These are phyloP conservation scores for Prunus salicina DNA, from an alignment of 306 rosid genomes.

Conservation along the genomic window DNA sequence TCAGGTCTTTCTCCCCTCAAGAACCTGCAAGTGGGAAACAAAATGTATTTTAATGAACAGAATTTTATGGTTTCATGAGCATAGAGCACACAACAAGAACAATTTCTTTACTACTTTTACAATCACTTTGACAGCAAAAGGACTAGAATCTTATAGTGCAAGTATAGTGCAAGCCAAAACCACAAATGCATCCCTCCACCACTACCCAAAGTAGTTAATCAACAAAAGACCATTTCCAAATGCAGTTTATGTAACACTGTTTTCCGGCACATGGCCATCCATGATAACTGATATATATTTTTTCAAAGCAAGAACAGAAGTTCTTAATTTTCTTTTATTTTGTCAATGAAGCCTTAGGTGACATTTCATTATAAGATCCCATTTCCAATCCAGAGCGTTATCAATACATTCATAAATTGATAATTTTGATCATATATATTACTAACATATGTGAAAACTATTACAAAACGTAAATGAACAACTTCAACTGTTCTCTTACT, in stretches of 20 bases:
- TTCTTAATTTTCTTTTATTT: neutral
- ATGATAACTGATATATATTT: slow-evolving; percentile 12
- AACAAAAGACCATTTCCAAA: neutral
- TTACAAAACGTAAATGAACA: neutral
- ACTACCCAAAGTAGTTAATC: neutral
- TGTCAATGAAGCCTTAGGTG: neutral
- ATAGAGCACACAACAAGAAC: neutral
- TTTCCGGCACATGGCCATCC: neutral
- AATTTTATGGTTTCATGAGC: neutral
- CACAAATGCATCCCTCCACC: neutral
- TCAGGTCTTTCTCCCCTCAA: slow-evolving; percentile 46
- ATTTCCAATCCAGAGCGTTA: neutral
- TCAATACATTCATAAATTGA: slow-evolving; percentile 17
- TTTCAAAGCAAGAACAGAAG: slow-evolving; percentile 2
- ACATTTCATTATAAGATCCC: slow-evolving; percentile 1
- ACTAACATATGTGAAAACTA: slow-evolving; percentile 10
- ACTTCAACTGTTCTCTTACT: slow-evolving; percentile 50
- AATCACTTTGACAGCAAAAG: neutral
- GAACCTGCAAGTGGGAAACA: slow-evolving; percentile 43
- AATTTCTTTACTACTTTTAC: neutral
- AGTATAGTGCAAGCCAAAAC: slow-evolving; percentile 1
- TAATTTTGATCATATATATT: slow-evolving; percentile 15
- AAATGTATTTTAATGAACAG: slow-evolving; percentile 27
- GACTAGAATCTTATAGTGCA: neutral
- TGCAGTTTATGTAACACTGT: neutral